Percentiles rank a stretch among this genome's conserved stretches.
These are phyloP conservation scores for Trichoderma koningii DNA, from an alignment of 2,329 filamentous ascomycete species.

Conservation along the genomic window DNA sequence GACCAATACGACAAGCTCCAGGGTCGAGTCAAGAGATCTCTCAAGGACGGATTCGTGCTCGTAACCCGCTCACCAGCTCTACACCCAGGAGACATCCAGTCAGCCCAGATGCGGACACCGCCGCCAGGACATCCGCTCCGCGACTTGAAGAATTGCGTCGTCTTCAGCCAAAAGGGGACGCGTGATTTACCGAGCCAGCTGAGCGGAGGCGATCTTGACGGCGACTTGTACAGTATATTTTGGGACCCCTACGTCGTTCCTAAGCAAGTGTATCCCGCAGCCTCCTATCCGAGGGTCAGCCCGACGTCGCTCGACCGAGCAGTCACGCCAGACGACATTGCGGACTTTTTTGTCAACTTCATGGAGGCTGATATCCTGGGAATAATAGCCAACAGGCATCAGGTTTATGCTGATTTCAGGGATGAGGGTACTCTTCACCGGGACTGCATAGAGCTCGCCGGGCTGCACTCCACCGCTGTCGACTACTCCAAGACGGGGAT, in stretches of 20 bases:
- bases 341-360: constrained; percentile 77
- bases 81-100: constrained; percentile 78
- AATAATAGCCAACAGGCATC: constrained; percentile 64
- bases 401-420: constrained; percentile 63
- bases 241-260: constrained; percentile 62
- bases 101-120: constrained; percentile 64
- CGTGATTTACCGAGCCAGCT: constrained; percentile 78
- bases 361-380: constrained; percentile 69
- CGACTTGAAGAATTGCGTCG: constrained; percentile 69
- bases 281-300: constrained; percentile 65
- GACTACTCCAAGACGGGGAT: constrained; percentile 78
- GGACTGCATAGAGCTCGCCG: constrained; percentile 58
- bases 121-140: constrained; percentile 60
- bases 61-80: constrained; percentile 80
- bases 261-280: constrained; percentile 51
- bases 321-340: constrained; percentile 68
- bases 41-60: constrained; percentile 52
- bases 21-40: constrained; percentile 34
- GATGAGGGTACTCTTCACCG: constrained; percentile 52
- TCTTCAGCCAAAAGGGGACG: constrained; percentile 70
- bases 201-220: constrained; percentile 80
- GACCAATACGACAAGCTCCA: constrained; percentile 34
- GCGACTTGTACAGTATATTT: constrained; percentile 79
- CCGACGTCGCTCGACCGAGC: constrained; percentile 61
- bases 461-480: constrained; percentile 69